Conservation (phyloP, 2,329 filamentous ascomycete species). For the Phoma sp. region DNA sequence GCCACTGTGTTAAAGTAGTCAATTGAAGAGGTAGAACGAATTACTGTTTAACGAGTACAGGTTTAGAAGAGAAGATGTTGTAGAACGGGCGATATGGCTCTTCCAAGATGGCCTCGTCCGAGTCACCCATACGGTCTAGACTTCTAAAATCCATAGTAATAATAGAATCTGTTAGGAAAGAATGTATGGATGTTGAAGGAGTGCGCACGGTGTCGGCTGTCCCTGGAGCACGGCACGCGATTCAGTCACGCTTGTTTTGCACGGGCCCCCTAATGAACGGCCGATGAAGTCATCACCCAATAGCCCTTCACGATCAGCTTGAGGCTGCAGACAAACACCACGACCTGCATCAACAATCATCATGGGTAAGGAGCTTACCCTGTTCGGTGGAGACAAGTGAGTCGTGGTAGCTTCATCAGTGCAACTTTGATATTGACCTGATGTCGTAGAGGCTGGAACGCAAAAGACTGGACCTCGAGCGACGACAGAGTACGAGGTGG, state of each 20-base stretch:
- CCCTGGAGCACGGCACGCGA: conserved; percentile 1
- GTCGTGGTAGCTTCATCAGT: not conserved
- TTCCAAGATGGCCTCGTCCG: conserved; percentile 39
- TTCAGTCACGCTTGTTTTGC: conserved; percentile 13
- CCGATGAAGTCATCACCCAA: conserved; percentile 16
- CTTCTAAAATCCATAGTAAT: conserved; percentile 43
- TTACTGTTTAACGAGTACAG: conserved; percentile 55
- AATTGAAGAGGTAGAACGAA: not conserved
- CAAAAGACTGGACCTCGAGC: conserved; percentile 68
- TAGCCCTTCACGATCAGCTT: not conserved
- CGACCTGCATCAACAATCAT: conserved; percentile 1
- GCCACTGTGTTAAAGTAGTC: not conserved
- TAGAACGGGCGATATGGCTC: conserved; percentile 60
- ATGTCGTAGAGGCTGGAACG: conserved; percentile 61
- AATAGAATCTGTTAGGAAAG: not conserved
- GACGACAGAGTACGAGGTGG: conserved; percentile 83
- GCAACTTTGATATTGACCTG: not conserved
- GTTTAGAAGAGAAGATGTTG: conserved; percentile 56
- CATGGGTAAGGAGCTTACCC: conserved; percentile 29
- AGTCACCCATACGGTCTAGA: conserved; percentile 32
- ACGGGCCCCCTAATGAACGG: conserved; percentile 7
- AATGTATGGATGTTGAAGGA: not conserved
- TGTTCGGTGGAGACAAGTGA: conserved; percentile 44
- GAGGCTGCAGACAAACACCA: not conserved
- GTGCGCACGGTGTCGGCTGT: not conserved